A percentile compares a stretch with the other conserved stretches of the same genome.
phyloP scores from a whole-genome alignment of 345 rosid genomes.

The Salix dunnii region DNA sequence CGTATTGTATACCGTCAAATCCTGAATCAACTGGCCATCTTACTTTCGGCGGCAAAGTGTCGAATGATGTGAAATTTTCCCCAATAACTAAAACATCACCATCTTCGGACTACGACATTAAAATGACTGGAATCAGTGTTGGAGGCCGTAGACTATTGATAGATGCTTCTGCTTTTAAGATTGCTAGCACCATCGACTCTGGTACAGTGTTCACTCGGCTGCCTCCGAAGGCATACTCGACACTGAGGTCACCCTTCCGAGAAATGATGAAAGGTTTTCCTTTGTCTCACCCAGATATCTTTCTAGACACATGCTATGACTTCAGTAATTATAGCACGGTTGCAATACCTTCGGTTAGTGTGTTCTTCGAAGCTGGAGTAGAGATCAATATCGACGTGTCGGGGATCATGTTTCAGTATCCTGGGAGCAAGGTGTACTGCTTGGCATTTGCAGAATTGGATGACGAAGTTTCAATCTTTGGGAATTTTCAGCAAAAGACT shows the following conservation, averaged over 20 bases:
- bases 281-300: not conserved
- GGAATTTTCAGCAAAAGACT: slow-evolving; percentile 11
- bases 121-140: too few species aligned
- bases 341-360: not conserved
- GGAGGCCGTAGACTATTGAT: too few species aligned
- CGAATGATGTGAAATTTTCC: too few species aligned
- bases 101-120: too few species aligned
- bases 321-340: not conserved
- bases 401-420: not conserved
- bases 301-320: not conserved
- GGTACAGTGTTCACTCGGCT: not conserved
- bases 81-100: too few species aligned
- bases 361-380: not conserved
- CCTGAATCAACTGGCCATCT: too few species aligned
- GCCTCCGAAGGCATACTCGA: not conserved
- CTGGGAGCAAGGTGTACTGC: not conserved
- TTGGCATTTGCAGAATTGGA: slow-evolving; percentile 9
- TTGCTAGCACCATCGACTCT: not conserved
- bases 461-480: not conserved
- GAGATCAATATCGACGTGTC: not conserved
- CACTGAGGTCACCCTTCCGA: not conserved
- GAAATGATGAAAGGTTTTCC: not conserved
- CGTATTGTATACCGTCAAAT: too few species aligned
- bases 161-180: too few species aligned
- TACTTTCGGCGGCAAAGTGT: too few species aligned